phyloP scores from a whole-genome alignment of 2,329 filamentous ascomycete species.

The Botrytis tulipae region DNA sequence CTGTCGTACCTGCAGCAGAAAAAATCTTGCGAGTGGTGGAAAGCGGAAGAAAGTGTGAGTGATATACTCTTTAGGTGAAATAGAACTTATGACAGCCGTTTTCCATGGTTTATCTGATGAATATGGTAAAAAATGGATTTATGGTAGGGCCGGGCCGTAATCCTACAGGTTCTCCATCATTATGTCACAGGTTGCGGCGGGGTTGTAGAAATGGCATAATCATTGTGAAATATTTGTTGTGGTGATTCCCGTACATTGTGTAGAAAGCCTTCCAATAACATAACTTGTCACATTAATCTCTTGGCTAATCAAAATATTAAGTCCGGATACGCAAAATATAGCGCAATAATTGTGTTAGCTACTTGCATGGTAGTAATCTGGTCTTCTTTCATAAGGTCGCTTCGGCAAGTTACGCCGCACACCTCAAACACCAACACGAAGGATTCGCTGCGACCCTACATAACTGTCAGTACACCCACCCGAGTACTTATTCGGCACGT shows the following conservation, averaged over 20 bases:
- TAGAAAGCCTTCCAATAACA: background rate
- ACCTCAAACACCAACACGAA: constrained; percentile 9
- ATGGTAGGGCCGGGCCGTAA: background rate
- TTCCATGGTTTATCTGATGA: background rate
- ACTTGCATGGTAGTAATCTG: background rate
- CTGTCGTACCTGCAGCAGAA: background rate
- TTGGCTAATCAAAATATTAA: background rate
- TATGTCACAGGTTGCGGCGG: background rate
- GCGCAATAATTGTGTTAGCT: background rate
- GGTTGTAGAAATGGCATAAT: background rate
- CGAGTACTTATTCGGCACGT: too few species aligned
- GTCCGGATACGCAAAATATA: background rate
- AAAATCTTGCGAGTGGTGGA: background rate
- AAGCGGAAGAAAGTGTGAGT: background rate
- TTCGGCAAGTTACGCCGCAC: background rate
- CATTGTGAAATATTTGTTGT: background rate
- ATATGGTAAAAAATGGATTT: background rate
- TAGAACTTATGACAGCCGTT: background rate
- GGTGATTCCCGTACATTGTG: background rate
- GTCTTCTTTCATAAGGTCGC: background rate
- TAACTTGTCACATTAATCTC: background rate
- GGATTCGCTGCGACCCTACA: background rate
- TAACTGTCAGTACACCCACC: background rate
- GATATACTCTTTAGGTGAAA: background rate
- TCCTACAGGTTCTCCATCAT: background rate